Evolutionary conservation across 805 yeast genomes (phyloP), one percentile per base, ranked within the genome.

Genomic region (Metschnikowia aberdeeniae): DNA sequence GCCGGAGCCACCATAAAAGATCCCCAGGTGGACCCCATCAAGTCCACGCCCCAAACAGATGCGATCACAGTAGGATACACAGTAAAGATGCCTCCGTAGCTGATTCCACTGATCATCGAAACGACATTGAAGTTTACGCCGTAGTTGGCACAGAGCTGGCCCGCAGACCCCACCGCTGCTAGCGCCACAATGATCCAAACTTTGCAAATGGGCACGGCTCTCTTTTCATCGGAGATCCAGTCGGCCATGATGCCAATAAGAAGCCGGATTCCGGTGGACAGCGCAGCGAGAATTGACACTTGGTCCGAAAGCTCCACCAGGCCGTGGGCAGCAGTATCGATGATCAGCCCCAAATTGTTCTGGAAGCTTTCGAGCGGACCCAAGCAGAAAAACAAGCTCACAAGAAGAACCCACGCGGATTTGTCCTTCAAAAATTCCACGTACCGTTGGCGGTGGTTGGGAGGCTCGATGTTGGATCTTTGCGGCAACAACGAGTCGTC

Each of bases 1-100:
- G 97, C 96, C 2, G 97, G 96, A 0, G 95, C 93, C 30, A 86
- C 74, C 77, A 89, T 84, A 61, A 89, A 86, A 22, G 85, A 70
- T 2, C 97, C 97, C 88, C 96, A 92, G 1, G 92, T 86, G 2
- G 96, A 86, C 0, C 97, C 98, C 64, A 92, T 80, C 29, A 86
- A 76, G 35, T 86, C 89, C 19, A 86, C 76, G 0, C 97, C 97
- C 89, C 96, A 93, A 3, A 86, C 79, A 4, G 83, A 72, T 1
- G 95, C 84, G 12, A 89, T 80, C 11, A 89, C 73, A 0, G 96
- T 85, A 3, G 99, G 98, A 55, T 81, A 86, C 5, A 88, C 66
- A 0, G 98, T 89, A 68, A 88, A 92, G 4, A 87, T 60, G 0
- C 90, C 87, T 28, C 98, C 97, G 58, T 92, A 88, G 5, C 80